Evolutionary conservation across 176 grass and related monocot species (phyloP).

Genomic region (Hsuehochloa calcarea): DNA sequence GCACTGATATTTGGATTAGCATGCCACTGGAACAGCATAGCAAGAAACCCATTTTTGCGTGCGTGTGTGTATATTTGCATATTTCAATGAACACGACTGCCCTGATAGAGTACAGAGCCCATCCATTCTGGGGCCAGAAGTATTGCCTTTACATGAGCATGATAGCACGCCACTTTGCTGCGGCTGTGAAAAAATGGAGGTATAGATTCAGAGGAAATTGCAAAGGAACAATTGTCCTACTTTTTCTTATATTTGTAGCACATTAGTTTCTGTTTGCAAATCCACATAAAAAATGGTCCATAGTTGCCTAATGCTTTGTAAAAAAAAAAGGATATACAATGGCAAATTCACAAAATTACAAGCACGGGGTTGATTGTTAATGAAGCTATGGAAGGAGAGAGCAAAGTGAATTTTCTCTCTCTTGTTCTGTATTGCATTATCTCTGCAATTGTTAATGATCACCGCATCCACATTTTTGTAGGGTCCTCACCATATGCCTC

Average conservation of each 20-base stretch:
- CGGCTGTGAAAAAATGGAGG: slow-evolving; percentile 92
- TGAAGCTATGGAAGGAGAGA: no score
- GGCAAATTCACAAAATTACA: not conserved
- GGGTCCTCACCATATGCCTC: no score
- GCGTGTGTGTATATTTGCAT: slow-evolving; percentile 27
- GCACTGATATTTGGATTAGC: not conserved
- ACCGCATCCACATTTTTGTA: no score
- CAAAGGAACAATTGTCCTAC: no score
- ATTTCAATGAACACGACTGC: slow-evolving; percentile 69
- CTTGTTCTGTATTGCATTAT: no score
- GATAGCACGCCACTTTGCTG: slow-evolving; percentile 72
- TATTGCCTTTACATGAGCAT: slow-evolving; percentile 77
- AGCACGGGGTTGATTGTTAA: no score
- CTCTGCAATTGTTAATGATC: no score
- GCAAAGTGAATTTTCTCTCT: no score
- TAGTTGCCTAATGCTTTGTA: not conserved
- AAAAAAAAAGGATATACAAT: no score
- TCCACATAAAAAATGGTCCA: not conserved
- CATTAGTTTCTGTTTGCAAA: not conserved
- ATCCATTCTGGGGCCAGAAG: slow-evolving; percentile 91
- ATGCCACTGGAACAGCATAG: not conserved
- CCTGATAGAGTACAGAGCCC: slow-evolving; percentile 77
- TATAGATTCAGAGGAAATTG: not conserved
- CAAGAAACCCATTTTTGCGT: not conserved
- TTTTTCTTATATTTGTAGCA: no score